These are phyloP conservation scores for Brassica balearica DNA, from an alignment of 441 rosid genomes.

Conservation along the genomic window DNA sequence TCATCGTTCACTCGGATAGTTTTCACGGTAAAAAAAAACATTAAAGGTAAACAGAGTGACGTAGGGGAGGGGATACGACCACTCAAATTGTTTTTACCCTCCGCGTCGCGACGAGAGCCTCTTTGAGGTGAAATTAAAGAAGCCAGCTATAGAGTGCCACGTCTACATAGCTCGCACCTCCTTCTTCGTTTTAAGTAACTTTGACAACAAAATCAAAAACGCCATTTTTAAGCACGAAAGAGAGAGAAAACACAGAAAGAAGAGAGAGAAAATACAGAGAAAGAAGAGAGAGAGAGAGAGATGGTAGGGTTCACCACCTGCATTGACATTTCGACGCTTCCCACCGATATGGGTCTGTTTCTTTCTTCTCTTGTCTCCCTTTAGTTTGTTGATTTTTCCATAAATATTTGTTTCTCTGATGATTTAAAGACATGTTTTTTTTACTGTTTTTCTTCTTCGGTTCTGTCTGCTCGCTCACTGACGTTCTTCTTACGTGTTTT, in stretches of 20 bases:
- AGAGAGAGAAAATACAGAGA: neutral
- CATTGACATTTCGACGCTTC: constrained; percentile 1
- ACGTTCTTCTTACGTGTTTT: neutral
- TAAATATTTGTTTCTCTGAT: neutral
- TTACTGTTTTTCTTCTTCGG: neutral
- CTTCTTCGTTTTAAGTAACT: neutral
- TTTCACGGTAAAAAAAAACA: neutral
- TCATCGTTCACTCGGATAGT: neutral
- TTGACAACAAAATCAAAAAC: neutral
- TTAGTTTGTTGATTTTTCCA: neutral
- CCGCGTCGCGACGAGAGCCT: neutral
- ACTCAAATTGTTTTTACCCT: neutral
- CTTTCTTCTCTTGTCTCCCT: neutral
- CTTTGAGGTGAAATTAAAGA: neutral
- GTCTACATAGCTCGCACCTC: neutral
- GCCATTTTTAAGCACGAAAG: constrained; percentile 6
- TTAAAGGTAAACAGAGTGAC: neutral
- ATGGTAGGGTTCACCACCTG: neutral
- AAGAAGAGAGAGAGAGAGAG: neutral
- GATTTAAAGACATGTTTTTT: neutral
- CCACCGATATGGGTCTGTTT: neutral
- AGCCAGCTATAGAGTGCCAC: neutral
- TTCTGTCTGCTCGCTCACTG: neutral
- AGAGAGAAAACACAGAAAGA: neutral
- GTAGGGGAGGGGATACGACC: neutral